Evolutionary conservation across 768 basidiomycete species (phyloP).

Genomic region (Asterophora parasitica): DNA sequence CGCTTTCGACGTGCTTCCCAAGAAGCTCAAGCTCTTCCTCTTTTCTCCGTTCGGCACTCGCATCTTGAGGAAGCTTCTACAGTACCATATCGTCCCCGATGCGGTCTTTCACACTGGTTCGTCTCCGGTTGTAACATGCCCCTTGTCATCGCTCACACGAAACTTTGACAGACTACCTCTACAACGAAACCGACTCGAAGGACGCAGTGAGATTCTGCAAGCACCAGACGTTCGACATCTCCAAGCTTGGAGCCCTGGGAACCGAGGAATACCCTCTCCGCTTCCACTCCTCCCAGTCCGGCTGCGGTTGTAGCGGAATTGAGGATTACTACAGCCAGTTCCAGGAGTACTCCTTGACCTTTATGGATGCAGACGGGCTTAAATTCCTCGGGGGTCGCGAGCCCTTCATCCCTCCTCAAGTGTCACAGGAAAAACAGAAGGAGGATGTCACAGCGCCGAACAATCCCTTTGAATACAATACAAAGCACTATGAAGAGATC

Average conservation of each 20-base stretch:
- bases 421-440: background rate
- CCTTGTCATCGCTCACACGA: background rate
- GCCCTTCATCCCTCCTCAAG: background rate
- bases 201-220: background rate
- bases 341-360: background rate
- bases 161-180: conserved; percentile 21
- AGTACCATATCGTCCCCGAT: conserved; percentile 53
- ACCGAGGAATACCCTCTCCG: conserved; percentile 1
- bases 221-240: conserved; percentile 4
- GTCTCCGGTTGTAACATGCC: conserved; percentile 3
- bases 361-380: no score
- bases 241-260: background rate
- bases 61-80: conserved; percentile 47
- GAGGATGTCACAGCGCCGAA: background rate
- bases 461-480: background rate
- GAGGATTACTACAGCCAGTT: no score
- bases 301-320: no score
- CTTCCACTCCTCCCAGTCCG: background rate
- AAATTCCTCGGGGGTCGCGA: no score
- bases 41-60: conserved; percentile 56
- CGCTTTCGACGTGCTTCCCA: conserved; percentile 44
- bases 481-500: background rate
- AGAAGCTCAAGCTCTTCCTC: conserved; percentile 46
- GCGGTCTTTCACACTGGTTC: conserved; percentile 47
- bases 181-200: conserved; percentile 22